Base-by-base conservation (phyloP, 1,139 yeast species). In the Candida anutae region DNA sequence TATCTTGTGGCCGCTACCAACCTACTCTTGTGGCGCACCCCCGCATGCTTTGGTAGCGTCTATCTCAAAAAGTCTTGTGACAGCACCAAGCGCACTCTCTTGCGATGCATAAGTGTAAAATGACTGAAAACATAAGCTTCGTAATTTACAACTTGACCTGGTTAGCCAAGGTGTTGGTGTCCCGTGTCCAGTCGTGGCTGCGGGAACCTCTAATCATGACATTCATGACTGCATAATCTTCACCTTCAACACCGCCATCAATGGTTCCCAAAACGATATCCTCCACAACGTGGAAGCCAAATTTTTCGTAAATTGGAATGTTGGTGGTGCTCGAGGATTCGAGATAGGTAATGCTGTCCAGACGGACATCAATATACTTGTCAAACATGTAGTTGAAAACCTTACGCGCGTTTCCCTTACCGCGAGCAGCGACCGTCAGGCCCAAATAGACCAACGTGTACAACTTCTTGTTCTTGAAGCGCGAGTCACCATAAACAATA, bases 391-490 rank as follows among this genome's bases (percentile, higher is more conserved):
- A 66, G n/a, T 73, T 71, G 38, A 77, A 68, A 43, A 74, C 58
- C 28, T 61, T 61, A 26, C 83, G 50, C n/a, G 67, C 74, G 45
- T 77, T 75, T 6, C 84, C 84, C 47, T 76, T 76, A 21, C 84
- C 84, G 42, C 80, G 60, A 6, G 81, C 80, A 14, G 51, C 43
- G n/a, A 63, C 65, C 8, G 69, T 55, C 5, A 79, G 69, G 3
- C 82, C 84, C 25, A 77, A 52, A 43, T 77, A 77, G 21, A 77
- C 80, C 43, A 77, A 61, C 12, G 80, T 74, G 55, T 64, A 77
- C 5, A 62, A 47, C 23, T 63, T 59, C 31, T 62, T 64, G 26
- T 53, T 56, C 33, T 50, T 39, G 31, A 65, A 62, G 24, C 67
- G 40, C 6, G 50, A 34, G 38, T 63, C 69, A 18, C 42, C 47